phyloP scores from a whole-genome alignment of 441 rosid genomes.

The Macaranga tanarius region DNA sequence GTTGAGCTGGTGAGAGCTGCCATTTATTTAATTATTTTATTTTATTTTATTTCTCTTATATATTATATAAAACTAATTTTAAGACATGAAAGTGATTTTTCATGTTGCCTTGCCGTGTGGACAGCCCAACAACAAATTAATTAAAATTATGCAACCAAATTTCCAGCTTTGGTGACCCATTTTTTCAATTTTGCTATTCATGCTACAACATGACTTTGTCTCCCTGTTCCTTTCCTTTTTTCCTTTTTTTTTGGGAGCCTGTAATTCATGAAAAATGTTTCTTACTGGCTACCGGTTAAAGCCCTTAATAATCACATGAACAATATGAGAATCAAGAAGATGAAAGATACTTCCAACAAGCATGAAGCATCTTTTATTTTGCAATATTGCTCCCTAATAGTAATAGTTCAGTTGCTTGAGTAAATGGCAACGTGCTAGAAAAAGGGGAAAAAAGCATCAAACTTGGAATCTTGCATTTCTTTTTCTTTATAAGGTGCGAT shows the following conservation, averaged over 20 bases:
- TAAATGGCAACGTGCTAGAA: neutral
- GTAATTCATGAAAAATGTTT: neutral
- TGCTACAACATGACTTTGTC: neutral
- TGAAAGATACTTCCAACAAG: neutral
- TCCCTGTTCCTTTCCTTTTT: neutral
- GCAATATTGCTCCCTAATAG: too few relatives aligned
- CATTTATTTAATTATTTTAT: too few relatives aligned
- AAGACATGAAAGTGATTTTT: conserved; percentile 4
- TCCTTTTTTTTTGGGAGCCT: neutral
- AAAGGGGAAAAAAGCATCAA: neutral
- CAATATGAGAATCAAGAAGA: neutral
- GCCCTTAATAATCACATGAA: conserved; percentile 1
- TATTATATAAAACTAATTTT: neutral
- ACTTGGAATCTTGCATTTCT: neutral
- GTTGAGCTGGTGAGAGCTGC: too few relatives aligned
- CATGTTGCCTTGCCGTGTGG: neutral
- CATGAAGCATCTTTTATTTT: neutral
- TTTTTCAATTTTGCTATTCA: neutral
- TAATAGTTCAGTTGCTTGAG: neutral
- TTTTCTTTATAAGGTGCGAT: too few relatives aligned
- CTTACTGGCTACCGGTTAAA: neutral
- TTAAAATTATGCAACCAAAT: neutral
- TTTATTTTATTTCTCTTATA: neutral
- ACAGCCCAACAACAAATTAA: conserved; percentile 5
- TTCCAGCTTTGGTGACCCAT: conserved; percentile 1